A percentile compares a stretch with the other conserved stretches of the same genome.
These are phyloP conservation scores for Russula olivacea DNA, from an alignment of 768 basidiomycete species.

Conservation along the genomic window DNA sequence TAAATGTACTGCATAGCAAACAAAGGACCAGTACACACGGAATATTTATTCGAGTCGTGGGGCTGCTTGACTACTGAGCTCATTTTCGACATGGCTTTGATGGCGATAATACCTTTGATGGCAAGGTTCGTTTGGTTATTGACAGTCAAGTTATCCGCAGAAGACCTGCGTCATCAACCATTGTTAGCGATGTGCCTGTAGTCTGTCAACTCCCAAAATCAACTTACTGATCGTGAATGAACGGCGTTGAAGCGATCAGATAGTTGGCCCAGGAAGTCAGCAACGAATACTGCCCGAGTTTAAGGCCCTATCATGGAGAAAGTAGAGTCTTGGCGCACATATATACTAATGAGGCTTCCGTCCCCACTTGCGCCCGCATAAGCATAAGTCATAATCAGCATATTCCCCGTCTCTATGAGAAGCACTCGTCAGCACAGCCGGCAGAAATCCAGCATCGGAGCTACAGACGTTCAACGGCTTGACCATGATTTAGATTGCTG, in stretches of 20 bases:
- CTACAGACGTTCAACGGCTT: constrained; percentile 19
- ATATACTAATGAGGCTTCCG: constrained; percentile 26
- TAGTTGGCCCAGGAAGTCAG: constrained; percentile 33
- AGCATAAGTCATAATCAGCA: constrained; percentile 34
- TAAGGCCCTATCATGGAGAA: background rate
- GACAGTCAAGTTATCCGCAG: constrained; percentile 11
- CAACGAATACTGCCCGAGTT: constrained; percentile 26
- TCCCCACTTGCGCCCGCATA: constrained; percentile 30
- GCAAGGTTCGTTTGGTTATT: constrained; percentile 65
- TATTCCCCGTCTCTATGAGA: constrained; percentile 32
- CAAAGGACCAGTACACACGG: constrained; percentile 24
- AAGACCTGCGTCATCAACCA: constrained; percentile 14
- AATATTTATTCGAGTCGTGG: constrained; percentile 26
- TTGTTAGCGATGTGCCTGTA: constrained; percentile 22
- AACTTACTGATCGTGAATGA: constrained; percentile 46
- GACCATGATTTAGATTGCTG: background rate
- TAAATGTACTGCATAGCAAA: background rate
- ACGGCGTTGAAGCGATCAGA: constrained; percentile 36
- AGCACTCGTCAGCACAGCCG: background rate
- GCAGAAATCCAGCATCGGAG: background rate
- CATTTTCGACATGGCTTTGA: constrained; percentile 58
- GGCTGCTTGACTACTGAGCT: constrained; percentile 29
- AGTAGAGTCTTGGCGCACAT: constrained; percentile 16
- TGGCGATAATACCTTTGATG: constrained; percentile 65
- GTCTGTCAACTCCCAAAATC: constrained; percentile 45